phyloP scores from a whole-genome alignment of 495 filamentous ascomycete genomes.

The Apodospora peruviana region DNA sequence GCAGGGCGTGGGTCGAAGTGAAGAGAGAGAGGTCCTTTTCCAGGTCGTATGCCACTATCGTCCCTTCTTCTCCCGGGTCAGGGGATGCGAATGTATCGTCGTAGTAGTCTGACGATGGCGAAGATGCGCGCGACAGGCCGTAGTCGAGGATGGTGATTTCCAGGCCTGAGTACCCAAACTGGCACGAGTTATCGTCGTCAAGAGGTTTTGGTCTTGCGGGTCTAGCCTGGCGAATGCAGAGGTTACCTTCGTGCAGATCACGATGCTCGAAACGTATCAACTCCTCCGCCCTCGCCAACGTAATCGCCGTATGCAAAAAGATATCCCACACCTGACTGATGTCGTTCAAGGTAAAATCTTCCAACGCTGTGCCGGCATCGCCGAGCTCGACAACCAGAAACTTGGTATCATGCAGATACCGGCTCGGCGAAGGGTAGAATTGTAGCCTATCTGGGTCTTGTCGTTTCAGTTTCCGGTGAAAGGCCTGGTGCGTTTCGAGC shows the following conservation, averaged over 20 bases:
- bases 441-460: constrained; percentile 54
- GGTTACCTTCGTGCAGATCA: constrained; percentile 82
- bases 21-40: constrained; percentile 50
- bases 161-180: constrained; percentile 62
- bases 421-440: constrained; percentile 56
- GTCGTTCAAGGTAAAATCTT: constrained; percentile 50
- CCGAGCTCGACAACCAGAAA: constrained; percentile 85
- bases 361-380: constrained; percentile 75
- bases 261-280: constrained; percentile 78
- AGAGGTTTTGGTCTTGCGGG: constrained; percentile 25
- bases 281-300: constrained; percentile 71
- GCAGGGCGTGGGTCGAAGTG: constrained; percentile 40
- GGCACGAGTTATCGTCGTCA: constrained; percentile 24
- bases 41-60: constrained; percentile 46
- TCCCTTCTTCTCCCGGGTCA: background rate
- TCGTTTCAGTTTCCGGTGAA: constrained; percentile 55
- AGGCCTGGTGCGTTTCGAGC: constrained; percentile 56
- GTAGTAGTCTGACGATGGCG: constrained; percentile 12
- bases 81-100: background rate
- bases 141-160: constrained; percentile 87
- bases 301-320: constrained; percentile 73
- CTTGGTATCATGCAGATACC: constrained; percentile 60
- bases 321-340: constrained; percentile 73
- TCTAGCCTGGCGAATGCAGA: constrained; percentile 60
- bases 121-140: constrained; percentile 65